These are phyloP conservation scores for Talaromyces atroroseus DNA, from an alignment of 2,329 filamentous ascomycete species.

Conservation along the genomic window DNA sequence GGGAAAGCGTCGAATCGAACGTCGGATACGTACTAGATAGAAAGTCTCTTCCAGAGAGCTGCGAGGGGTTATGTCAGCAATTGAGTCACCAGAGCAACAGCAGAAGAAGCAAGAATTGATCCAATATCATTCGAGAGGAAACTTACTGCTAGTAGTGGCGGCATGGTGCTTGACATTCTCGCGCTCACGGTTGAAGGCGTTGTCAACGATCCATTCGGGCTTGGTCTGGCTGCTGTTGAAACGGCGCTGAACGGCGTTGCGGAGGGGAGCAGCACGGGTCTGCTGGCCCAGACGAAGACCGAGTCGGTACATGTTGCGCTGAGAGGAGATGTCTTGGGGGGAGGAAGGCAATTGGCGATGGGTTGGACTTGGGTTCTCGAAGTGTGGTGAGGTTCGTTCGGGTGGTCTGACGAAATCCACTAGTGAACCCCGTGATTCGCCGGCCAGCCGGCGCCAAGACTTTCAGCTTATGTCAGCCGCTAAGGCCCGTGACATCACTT, in stretches of 20 bases:
- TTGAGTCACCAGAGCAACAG: neutral
- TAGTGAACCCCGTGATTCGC: slow-evolving; percentile 28
- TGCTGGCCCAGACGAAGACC: slow-evolving; percentile 59
- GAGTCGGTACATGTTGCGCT: slow-evolving; percentile 57
- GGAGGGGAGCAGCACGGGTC: slow-evolving; percentile 52
- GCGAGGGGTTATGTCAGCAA: slow-evolving; percentile 25
- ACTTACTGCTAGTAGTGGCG: slow-evolving; percentile 72
- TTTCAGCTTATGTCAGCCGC: slow-evolving; percentile 21
- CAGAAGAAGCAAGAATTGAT: neutral
- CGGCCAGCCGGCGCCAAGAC: neutral
- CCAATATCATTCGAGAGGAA: slow-evolving; percentile 10
- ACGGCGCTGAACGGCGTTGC: slow-evolving; percentile 61
- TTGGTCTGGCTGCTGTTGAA: slow-evolving; percentile 59
- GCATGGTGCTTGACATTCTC: slow-evolving; percentile 88
- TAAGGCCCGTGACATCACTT: slow-evolving; percentile 18
- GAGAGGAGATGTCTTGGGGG: slow-evolving; percentile 56
- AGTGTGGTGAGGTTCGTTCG: slow-evolving; percentile 13
- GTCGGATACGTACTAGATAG: slow-evolving; percentile 71
- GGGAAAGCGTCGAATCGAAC: neutral
- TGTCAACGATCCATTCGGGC: slow-evolving; percentile 65
- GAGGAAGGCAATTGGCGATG: slow-evolving; percentile 18
- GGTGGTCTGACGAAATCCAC: slow-evolving; percentile 23
- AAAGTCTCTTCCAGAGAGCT: slow-evolving; percentile 96
- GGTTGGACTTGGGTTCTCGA: neutral
- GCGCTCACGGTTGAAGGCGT: slow-evolving; percentile 90